Evolutionary conservation across 371 early-diverging fungal species (phyloP).

Genomic region (Blakeslea trispora): DNA sequence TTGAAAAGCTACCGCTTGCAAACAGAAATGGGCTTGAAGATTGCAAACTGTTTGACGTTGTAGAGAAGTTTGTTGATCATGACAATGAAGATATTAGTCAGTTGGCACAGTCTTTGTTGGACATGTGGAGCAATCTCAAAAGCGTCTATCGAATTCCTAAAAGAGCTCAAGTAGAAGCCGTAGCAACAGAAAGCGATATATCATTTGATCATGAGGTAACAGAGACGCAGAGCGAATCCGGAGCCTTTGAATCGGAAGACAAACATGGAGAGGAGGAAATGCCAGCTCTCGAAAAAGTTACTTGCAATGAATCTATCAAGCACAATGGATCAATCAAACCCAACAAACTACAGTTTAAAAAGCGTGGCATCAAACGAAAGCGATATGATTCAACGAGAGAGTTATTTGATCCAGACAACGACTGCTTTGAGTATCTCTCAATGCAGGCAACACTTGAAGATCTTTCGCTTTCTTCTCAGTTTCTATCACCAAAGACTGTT

Average conservation of each 20-base stretch:
- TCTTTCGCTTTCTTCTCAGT: constrained; percentile 22
- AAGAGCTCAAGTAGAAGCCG: constrained; percentile 12
- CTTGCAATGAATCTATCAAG: too few relatives aligned
- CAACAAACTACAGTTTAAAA: too few relatives aligned
- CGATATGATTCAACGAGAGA: constrained; percentile 35
- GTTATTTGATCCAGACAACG: constrained; percentile 44
- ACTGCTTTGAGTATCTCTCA: constrained; percentile 38
- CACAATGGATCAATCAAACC: too few relatives aligned
- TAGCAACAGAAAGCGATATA: neutral
- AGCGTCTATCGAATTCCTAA: constrained; percentile 61
- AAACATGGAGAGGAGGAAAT: neutral
- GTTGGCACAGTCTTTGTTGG: constrained; percentile 41
- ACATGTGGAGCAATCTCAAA: constrained; percentile 54
- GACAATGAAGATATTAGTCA: constrained; percentile 44
- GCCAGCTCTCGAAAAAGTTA: too few relatives aligned
- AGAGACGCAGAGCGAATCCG: neutral
- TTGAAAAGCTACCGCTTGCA: constrained; percentile 60
- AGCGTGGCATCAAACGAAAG: neutral
- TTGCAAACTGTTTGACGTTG: constrained; percentile 52
- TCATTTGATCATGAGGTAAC: neutral
- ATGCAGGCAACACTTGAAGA: constrained; percentile 19
- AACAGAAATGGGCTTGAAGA: constrained; percentile 74
- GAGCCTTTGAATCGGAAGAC: neutral
- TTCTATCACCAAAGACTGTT: constrained; percentile 26
- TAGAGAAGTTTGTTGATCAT: constrained; percentile 43